phyloP scores from a whole-genome alignment of 805 yeast species.

The Teunomyces tritomae region DNA sequence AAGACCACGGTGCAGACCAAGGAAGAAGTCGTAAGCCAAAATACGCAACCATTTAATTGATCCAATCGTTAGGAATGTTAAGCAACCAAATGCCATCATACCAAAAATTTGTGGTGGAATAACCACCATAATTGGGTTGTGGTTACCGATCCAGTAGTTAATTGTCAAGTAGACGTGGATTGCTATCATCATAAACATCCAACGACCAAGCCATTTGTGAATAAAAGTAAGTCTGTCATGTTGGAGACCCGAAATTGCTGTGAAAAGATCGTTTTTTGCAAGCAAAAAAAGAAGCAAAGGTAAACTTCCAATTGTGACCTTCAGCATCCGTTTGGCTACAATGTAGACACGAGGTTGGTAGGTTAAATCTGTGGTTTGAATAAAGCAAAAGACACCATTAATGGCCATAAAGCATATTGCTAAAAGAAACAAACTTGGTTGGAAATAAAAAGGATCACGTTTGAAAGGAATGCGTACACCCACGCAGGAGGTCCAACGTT shows the following conservation, averaged over 20 bases:
- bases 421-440: constrained; percentile 40
- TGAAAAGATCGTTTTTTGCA: constrained; percentile 39
- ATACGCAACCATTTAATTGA: constrained; percentile 34
- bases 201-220: constrained; percentile 46
- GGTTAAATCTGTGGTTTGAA: constrained; percentile 35
- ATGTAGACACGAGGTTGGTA: constrained; percentile 40
- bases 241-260: constrained; percentile 40
- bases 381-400: constrained; percentile 25
- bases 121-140: constrained; percentile 36
- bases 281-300: constrained; percentile 37
- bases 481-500: constrained; percentile 24
- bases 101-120: constrained; percentile 55
- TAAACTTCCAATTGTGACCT: constrained; percentile 38
- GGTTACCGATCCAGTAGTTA: constrained; percentile 41
- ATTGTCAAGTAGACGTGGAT: constrained; percentile 34
- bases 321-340: constrained; percentile 42
- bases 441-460: constrained; percentile 25
- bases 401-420: constrained; percentile 26
- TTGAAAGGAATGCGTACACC: constrained; percentile 19
- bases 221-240: constrained; percentile 37
- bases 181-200: constrained; percentile 33
- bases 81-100: constrained; percentile 40
- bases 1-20: constrained; percentile 42
- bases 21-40: constrained; percentile 42
- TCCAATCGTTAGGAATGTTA: constrained; percentile 36